Percentiles rank a stretch among this genome's conserved stretches.
phyloP scores from a whole-genome alignment of 2,329 filamentous ascomycete species.

The Claviceps africana region DNA sequence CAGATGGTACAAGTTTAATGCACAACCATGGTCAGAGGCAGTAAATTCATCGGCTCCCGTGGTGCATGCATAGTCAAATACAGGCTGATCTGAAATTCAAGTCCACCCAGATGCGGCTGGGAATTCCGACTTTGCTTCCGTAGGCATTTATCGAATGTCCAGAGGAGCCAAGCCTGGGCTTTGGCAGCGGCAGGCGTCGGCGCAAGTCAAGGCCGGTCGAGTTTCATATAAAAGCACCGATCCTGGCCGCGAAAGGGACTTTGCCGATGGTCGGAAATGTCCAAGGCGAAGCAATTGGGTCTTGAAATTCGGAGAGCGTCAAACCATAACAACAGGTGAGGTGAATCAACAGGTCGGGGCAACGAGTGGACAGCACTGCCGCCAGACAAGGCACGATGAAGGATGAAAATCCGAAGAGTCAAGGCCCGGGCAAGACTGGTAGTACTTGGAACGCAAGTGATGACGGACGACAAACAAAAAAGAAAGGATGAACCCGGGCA shows the following conservation, averaged over 20 bases:
- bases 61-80: constrained; percentile 5
- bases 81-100: not conserved
- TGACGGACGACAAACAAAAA: not conserved
- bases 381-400: not conserved
- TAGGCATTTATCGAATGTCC: not conserved
- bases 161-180: not conserved
- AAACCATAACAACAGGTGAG: not conserved
- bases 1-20: constrained; percentile 1
- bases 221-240: not conserved
- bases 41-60: constrained; percentile 1
- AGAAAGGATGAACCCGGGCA: not conserved
- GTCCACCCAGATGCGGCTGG: not conserved
- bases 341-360: not conserved
- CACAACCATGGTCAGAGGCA: constrained; percentile 2
- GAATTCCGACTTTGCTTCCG: not conserved
- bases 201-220: not conserved
- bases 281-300: not conserved
- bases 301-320: not conserved
- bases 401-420: not conserved
- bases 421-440: not conserved
- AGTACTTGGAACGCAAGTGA: not conserved
- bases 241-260: not conserved
- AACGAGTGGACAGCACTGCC: not conserved
- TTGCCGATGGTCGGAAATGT: not conserved
- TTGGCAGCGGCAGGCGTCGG: not conserved